Base-by-base conservation (phyloP, 306 rosid genomes). In the Acacia acuminata region DNA sequence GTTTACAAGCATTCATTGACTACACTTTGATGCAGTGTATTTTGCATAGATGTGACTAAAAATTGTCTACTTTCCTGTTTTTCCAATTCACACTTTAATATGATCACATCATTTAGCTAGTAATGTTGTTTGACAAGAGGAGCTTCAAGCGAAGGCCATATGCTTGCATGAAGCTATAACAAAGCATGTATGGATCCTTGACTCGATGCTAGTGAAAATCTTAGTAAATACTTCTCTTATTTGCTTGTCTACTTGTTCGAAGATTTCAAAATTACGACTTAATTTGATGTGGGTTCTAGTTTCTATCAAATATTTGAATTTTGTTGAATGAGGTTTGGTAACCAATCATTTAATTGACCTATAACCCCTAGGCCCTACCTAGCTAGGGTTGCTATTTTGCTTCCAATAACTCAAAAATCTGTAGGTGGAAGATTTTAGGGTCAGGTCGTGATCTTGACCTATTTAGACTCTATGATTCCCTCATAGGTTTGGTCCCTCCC, bases 131-230 rank as follows among this genome's bases (percentile, higher is more conserved):
- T 45, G 78, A 75, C 85, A 94, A 97, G 89, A 67, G 55, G 95
- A 88, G 91, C 83, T 93, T 60, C 82, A 93, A 81, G 81, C 88
- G 86, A 94, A 90, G 92, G 97, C 93, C 13, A 63, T 14, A 36
- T 66, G 34, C 83, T 87, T 94, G 73, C 95, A 82, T 7, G 87
- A 84, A 74, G 94, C 89, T 80, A 89, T 91, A 69, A 89, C 83
- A 70, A 91, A 89, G 89, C 90, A 90, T 76, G 98, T 90, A 89
- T 9, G 88, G 65, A 65, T 36, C 44, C 56, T 72, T 40, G 40
- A 80, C 80, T 80, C 56, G 25, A 38, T 69, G 45, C 70, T 75
- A 42, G 22, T 70, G 67, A 40, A 67, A 56, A 61, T 77, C 44
- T 42, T 70, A n/a, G 19, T 44, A n/a, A 36, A 76, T 22, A 3